Evolutionary conservation across 2,329 filamentous ascomycete genomes (phyloP), one percentile per base, ranked within the genome.

Genomic region (Stagonosporopsis chrysanthemi): DNA sequence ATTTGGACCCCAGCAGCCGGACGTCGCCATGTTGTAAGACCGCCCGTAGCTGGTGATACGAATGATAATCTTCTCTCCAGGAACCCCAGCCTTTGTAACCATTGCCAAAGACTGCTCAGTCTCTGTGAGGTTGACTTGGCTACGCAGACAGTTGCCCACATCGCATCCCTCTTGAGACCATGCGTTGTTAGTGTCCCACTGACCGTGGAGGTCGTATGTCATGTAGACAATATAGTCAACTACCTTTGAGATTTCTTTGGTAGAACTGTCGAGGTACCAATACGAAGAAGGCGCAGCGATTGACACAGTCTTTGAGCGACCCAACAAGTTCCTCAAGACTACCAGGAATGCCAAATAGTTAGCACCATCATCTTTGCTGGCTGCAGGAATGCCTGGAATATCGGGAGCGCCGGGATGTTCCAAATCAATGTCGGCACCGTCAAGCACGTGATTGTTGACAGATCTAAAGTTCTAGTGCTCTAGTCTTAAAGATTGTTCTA

Each of bases 181-280:
- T 2, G 60, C 43, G 53, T 78, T 80, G 36, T 61, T 66, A 24
- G 66, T 68, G 53, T 79, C 77, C 77, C 77, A 80, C 50, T 80
- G 76, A 2, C 78, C 78, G 55, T 80, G 75, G 42, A 80, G 51
- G 44, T 74, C 70, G 45, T 43, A 43, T 7, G 70, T 72, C 69
- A 75, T 75, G 56, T 70, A 71, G 22, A 73, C 50, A 40, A 74
- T 69, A 45, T 72, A 73, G 43, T 73, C 70, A 1, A 73, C 26
- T 1, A 57, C 49, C 22, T 57, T 29, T 9, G 56, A 49, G 26
- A 73, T 72, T 1, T 65, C 29, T 6, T 63, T 52, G 24, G 72
- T 68, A 2, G 68, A 70, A 0, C 6, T 42, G 40, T 69, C 69
- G 2, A 74, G 65, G 54, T 73, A 73, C 65, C 66, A 74, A 51